Percentiles rank a stretch among this genome's conserved stretches.
Conservation (phyloP, 257 asterid genomes). For the Solanum stenotomum region DNA sequence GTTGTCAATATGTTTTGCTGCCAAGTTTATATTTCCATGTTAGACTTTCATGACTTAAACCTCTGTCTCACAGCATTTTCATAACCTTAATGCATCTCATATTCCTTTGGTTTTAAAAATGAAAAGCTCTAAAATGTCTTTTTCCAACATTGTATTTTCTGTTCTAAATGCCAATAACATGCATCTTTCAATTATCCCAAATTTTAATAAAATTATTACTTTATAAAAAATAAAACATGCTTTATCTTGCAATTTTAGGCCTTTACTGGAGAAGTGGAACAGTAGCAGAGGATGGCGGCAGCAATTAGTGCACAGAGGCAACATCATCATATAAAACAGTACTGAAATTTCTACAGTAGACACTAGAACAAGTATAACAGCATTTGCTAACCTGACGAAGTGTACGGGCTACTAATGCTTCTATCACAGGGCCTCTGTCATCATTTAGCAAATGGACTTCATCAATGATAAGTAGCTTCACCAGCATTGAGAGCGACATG, state of each 20-base stretch:
- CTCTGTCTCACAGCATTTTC: not conserved
- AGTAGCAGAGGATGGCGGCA: not conserved
- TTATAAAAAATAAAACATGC: not conserved
- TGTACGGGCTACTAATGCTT: slow-evolving; percentile 98
- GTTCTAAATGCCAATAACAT: not conserved
- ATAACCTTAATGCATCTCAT: not conserved
- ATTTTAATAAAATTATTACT: not conserved
- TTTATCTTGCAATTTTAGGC: not conserved
- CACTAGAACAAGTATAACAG: not conserved
- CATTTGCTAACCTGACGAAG: slow-evolving; percentile 79
- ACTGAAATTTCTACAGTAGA: not conserved
- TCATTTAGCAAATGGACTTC: slow-evolving; percentile 96
- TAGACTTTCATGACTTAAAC: not conserved
- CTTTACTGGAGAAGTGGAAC: not conserved
- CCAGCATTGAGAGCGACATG: slow-evolving; percentile 95
- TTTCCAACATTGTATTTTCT: not conserved
- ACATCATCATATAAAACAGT: not conserved
- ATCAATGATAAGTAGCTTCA: slow-evolving; percentile 95
- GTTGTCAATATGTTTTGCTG: not conserved
- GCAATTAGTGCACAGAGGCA: not conserved
- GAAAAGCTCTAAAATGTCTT: not conserved
- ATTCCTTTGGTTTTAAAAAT: not conserved
- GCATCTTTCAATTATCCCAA: not conserved
- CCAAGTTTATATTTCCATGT: not conserved
- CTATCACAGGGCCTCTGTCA: slow-evolving; percentile 96